Conservation (phyloP, 1,284 basidiomycete genomes). For the Ganoderma boninense region DNA sequence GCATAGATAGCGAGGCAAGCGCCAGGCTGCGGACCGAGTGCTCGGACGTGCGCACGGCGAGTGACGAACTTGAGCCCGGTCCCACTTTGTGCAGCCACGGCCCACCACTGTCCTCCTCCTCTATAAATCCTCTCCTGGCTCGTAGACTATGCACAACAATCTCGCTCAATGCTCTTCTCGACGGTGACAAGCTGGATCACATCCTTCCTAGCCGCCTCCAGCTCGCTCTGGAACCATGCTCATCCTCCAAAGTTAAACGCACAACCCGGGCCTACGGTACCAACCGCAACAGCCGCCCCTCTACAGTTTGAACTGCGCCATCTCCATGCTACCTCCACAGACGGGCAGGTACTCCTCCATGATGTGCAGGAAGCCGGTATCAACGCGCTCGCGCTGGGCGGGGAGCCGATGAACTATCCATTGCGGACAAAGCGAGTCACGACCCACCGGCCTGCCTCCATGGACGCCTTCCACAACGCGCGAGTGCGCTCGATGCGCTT, state of each 20-base stretch:
- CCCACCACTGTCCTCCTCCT: conserved; percentile 7
- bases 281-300: conserved; percentile 34
- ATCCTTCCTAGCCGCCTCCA: conserved; percentile 26
- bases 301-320: conserved; percentile 73
- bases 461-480: conserved; percentile 57
- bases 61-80: neutral
- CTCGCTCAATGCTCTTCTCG: conserved; percentile 37
- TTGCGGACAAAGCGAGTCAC: conserved; percentile 50
- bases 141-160: conserved; percentile 23
- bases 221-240: conserved; percentile 4
- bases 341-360: conserved; percentile 66
- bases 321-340: conserved; percentile 64
- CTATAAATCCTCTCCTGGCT: conserved; percentile 11
- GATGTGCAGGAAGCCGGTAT: conserved; percentile 50
- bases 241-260: neutral
- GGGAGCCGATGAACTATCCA: conserved; percentile 39
- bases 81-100: conserved; percentile 21
- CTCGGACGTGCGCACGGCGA: neutral
- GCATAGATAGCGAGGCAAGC: neutral
- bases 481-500: conserved; percentile 58
- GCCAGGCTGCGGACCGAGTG: neutral
- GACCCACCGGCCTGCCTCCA: conserved; percentile 60
- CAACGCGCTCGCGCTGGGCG: conserved; percentile 16
- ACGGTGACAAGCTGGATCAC: conserved; percentile 35
- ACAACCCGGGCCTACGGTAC: conserved; percentile 7